These are phyloP conservation scores for Pichia scutulata DNA, from an alignment of 805 yeast species.

Conservation along the genomic window DNA sequence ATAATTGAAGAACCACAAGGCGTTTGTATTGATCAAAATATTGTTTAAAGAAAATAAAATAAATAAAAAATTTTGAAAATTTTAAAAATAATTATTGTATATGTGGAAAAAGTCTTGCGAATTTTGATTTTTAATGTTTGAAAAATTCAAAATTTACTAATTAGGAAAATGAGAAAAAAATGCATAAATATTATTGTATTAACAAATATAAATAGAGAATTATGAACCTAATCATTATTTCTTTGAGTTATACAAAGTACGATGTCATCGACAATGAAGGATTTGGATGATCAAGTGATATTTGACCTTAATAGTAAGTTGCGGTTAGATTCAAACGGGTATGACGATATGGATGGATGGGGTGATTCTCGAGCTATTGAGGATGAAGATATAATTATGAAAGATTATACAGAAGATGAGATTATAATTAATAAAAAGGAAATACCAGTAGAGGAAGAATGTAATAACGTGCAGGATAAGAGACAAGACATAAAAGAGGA, in stretches of 20 bases:
- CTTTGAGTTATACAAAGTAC: neutral
- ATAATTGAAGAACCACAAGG: conserved; percentile 15
- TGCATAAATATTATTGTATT: no score
- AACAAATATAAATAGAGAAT: no score
- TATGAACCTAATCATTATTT: neutral
- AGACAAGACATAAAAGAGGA: no score
- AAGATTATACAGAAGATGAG: conserved; percentile 6
- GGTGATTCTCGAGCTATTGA: neutral
- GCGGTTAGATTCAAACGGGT: neutral
- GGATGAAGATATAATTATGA: conserved; percentile 15
- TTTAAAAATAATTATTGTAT: no score
- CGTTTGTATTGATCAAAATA: neutral
- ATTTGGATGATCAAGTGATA: neutral
- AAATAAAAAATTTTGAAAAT: no score
- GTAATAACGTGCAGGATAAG: neutral
- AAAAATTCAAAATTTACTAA: neutral
- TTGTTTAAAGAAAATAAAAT: neutral
- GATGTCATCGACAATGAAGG: neutral
- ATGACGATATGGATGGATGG: neutral
- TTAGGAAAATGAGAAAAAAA: neutral
- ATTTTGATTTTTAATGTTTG: neutral
- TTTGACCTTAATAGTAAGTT: neutral
- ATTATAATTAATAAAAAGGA: neutral
- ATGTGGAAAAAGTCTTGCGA: no score
- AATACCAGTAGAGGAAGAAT: neutral